phyloP scores from a whole-genome alignment of 352 stramenopile genomes.

The Pythium rhizo-oryzae region DNA sequence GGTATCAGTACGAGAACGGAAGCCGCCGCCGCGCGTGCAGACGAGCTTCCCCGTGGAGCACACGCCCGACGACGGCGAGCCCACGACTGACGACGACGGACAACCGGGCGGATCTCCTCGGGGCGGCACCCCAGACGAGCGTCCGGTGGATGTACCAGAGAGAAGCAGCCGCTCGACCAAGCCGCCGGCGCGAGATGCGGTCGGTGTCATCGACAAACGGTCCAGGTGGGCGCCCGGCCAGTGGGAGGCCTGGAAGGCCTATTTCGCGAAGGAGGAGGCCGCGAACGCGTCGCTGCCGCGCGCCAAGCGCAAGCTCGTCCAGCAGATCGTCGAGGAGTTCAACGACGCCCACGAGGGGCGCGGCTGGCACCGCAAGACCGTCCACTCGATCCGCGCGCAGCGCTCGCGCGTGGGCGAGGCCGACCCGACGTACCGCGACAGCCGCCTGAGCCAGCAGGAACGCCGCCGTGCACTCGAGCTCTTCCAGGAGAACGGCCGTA shows the following conservation, averaged over 20 bases:
- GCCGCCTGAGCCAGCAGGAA: not conserved
- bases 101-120: no score
- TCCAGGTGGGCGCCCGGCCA: not conserved
- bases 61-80: no score
- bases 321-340: slow-evolving; percentile 5
- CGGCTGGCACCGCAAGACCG: slow-evolving; percentile 1
- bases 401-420: slow-evolving; percentile 4
- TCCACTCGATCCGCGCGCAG: not conserved
- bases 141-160: not conserved
- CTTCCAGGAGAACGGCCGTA: not conserved
- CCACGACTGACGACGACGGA: no score
- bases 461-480: not conserved
- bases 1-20: no score
- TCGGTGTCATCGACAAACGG: not conserved
- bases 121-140: not conserved
- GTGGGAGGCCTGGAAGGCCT: slow-evolving; percentile 1
- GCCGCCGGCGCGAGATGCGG: not conserved
- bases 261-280: not conserved
- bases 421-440: not conserved
- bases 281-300: not conserved
- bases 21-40: no score
- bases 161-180: not conserved
- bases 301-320: not conserved
- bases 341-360: not conserved
- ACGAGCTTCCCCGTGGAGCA: no score